Evolutionary conservation across 2,329 filamentous ascomycete species (phyloP).

Genomic region (Colletotrichum sp.): DNA sequence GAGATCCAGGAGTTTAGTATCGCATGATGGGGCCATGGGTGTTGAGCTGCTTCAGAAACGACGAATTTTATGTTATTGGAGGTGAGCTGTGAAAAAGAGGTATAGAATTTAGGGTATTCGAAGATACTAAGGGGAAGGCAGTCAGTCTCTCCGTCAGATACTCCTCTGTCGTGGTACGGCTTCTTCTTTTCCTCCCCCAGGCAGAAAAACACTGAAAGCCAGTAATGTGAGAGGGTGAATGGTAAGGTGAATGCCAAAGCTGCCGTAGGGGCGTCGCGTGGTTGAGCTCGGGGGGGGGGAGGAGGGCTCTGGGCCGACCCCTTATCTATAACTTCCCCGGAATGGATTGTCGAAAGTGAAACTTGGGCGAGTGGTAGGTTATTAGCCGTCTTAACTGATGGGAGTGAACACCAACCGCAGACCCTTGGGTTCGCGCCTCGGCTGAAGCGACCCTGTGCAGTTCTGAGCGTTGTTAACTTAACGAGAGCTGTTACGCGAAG

Average conservation of each 20-base stretch:
- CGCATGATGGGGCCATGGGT: conserved; percentile 49
- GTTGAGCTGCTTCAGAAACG: background rate
- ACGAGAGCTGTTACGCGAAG: background rate
- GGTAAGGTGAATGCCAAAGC: background rate
- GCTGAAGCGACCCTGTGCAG: background rate
- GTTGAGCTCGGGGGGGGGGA: background rate
- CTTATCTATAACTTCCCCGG: background rate
- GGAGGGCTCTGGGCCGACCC: background rate
- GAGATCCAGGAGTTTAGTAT: conserved; percentile 83
- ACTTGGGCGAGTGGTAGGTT: background rate
- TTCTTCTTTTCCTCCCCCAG: background rate
- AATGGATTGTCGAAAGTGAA: background rate
- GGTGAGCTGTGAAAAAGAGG: background rate
- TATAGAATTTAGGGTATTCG: conserved; percentile 3
- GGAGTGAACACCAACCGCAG: background rate
- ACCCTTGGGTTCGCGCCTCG: background rate
- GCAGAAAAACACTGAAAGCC: background rate
- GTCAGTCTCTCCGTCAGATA: background rate
- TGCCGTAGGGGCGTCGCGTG: background rate
- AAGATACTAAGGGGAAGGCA: background rate
- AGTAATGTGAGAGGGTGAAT: background rate
- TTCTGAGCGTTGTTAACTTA: background rate
- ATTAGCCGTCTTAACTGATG: background rate
- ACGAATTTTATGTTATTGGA: background rate
- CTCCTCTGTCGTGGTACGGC: background rate